Percentiles rank a stretch among this genome's conserved stretches.
Conservation (phyloP, 306 rosid genomes). For the Quercus mongolica region DNA sequence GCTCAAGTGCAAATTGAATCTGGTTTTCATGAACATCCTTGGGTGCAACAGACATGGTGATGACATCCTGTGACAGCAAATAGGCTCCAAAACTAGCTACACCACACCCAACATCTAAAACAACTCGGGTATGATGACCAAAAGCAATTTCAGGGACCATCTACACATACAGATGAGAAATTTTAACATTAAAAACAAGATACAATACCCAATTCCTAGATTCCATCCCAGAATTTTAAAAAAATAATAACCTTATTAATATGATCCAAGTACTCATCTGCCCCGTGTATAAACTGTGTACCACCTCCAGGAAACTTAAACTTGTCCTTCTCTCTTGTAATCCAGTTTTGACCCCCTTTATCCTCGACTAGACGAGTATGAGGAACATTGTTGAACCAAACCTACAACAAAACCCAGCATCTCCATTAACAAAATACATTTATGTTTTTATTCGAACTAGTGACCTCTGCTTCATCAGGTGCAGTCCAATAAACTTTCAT, state of each 20-base stretch:
- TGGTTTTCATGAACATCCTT: slow-evolving; percentile 97
- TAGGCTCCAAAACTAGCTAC: slow-evolving; percentile 98
- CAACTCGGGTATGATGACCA: slow-evolving; percentile 74
- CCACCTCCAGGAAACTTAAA: slow-evolving; percentile 98
- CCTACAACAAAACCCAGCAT: slow-evolving; percentile 36
- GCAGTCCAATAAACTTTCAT: background rate
- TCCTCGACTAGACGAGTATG: slow-evolving; percentile 91
- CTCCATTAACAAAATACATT: slow-evolving; percentile 1
- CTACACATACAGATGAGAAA: slow-evolving; percentile 35
- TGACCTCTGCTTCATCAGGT: no score
- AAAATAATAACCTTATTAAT: slow-evolving; percentile 57
- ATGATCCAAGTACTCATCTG: slow-evolving; percentile 82
- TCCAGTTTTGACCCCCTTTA: slow-evolving; percentile 99
- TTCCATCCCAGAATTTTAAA: slow-evolving; percentile 6
- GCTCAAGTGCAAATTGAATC: slow-evolving; percentile 97
- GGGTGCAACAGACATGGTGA: slow-evolving; percentile 89
- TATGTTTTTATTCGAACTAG: background rate
- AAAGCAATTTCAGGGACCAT: slow-evolving; percentile 81
- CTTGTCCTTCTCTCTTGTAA: slow-evolving; percentile 56
- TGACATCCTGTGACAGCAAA: slow-evolving; percentile 68
- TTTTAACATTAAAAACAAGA: slow-evolving; percentile 24
- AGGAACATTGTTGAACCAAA: slow-evolving; percentile 89
- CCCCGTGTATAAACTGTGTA: slow-evolving; percentile 95
- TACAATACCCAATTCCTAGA: background rate
- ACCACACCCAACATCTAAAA: slow-evolving; percentile 90